Evolutionary conservation across 345 rosid species (phyloP).

Genomic region (Eucalyptus microcorys): DNA sequence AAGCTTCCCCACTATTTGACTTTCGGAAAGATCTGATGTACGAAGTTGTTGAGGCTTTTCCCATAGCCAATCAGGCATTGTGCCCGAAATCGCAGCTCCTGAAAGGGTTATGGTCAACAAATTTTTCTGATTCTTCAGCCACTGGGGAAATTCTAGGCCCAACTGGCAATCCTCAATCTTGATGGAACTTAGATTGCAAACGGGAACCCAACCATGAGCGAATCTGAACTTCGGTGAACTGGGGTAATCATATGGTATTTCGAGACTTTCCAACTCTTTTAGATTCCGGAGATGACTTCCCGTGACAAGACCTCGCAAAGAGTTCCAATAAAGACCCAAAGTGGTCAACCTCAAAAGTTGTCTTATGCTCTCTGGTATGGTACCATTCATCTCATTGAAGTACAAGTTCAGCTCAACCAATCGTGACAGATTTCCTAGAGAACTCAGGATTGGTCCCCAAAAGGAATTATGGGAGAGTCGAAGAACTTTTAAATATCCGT

Average conservation of each 20-base stretch:
- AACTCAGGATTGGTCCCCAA: slow-evolving; percentile 3
- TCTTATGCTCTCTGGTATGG: slow-evolving; percentile 5
- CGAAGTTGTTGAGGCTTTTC: not conserved
- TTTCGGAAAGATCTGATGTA: slow-evolving; percentile 1
- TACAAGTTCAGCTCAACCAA: not conserved
- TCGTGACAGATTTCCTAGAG: not conserved
- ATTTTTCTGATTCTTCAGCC: slow-evolving; percentile 4
- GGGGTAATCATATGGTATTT: not conserved
- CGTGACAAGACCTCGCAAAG: slow-evolving; percentile 1
- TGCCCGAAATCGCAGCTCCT: not conserved
- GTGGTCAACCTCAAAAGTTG: not conserved
- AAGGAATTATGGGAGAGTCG: not conserved
- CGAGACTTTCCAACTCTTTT: not conserved
- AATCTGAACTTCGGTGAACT: not conserved
- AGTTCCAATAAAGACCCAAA: slow-evolving; percentile 1
- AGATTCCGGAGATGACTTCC: slow-evolving; percentile 1
- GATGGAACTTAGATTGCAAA: not conserved
- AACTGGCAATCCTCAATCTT: not conserved
- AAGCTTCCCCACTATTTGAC: not conserved
- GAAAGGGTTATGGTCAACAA: not conserved
- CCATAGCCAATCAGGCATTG: slow-evolving; percentile 8
- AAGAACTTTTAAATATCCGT: not conserved
- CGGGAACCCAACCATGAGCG: slow-evolving; percentile 1
- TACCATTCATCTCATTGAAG: slow-evolving; percentile 6
- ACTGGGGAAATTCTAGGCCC: slow-evolving; percentile 2